Evolutionary conservation across 148 eudicot species (phyloP).

Genomic region (Rhododendron molle): DNA sequence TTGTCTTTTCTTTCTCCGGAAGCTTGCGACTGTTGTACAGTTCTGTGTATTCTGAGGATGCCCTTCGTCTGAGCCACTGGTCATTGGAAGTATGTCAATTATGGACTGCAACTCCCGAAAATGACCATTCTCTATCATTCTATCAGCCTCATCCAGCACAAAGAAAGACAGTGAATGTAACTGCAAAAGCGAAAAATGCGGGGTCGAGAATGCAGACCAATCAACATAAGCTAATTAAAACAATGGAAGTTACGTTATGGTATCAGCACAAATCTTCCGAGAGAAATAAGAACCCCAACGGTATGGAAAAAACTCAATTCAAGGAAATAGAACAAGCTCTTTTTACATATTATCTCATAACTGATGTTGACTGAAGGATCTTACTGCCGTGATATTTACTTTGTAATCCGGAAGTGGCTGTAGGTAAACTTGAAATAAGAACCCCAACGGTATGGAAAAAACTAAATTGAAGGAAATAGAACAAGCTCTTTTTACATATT

Average conservation of each 20-base stretch:
- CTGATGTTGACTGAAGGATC: neutral
- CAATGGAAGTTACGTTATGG: neutral
- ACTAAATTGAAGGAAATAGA: neutral
- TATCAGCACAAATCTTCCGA: neutral
- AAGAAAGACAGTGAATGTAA: conserved; percentile 89
- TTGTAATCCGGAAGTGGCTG: neutral
- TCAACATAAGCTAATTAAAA: neutral
- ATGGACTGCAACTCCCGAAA: conserved; percentile 91
- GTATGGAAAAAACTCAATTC: neutral
- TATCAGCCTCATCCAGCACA: conserved; percentile 98
- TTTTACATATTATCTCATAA: conserved; percentile 4
- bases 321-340: neutral
- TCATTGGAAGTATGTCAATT: conserved; percentile 84
- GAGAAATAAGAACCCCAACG: neutral
- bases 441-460: neutral
- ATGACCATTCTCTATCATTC: conserved; percentile 95
- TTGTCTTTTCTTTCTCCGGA: conserved; percentile 88
- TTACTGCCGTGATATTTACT: neutral
- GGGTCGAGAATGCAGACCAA: neutral
- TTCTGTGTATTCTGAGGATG: conserved; percentile 47
- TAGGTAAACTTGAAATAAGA: neutral
- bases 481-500: neutral
- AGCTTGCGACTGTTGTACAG: conserved; percentile 58
- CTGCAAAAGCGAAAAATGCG: conserved; percentile 39
- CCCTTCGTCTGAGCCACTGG: conserved; percentile 34